Base-by-base conservation (phyloP, 345 rosid genomes). In the Stellera chamaejasme region DNA sequence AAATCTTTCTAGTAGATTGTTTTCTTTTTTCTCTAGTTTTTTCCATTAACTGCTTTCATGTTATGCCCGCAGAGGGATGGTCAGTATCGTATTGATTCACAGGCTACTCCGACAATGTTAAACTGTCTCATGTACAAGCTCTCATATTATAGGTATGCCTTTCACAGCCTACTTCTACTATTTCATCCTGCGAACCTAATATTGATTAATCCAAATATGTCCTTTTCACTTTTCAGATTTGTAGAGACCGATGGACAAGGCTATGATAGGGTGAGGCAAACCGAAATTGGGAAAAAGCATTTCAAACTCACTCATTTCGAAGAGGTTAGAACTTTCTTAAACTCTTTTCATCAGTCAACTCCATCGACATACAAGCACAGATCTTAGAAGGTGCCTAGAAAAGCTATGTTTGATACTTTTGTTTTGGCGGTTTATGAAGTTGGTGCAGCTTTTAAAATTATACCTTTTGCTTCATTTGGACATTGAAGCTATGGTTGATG, bases 91-190 rank as follows among this genome's bases (percentile, higher is more conserved):
- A 90, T 93, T 16, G 97, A 93, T 75, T 74, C 86, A 41, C 82
- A 89, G 72, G 99, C 99, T 64, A 87, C 97, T 23, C 89, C 95
- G 62, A 92, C 96, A 46, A 88, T 92, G 98, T 69, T 92, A 63
- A 88, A 92, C 60, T 77, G 81, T 72, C 97, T 93, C 27, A 93
- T 93, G 99, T 90, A 90, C 82, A 93, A 87, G 71, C 96, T 93
- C 13, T 85, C 87, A 7, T 93, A 93, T 79, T 93, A 81, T 87
- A 90, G 99, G 99, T 93, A 58, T 8, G 75, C 42, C 49, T 1
- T 60, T 41, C 48, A 16, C 39, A 32, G 9, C 39, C 39, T 19
- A 19, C 43, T 13, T 25, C 1, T 32, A 13, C 19, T 48, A 19
- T 59, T 47, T 58, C 13, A 46, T 61, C 51, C 50, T 58, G 14